Conservation (phyloP, 345 rosid species). For the Populus davidiana region DNA sequence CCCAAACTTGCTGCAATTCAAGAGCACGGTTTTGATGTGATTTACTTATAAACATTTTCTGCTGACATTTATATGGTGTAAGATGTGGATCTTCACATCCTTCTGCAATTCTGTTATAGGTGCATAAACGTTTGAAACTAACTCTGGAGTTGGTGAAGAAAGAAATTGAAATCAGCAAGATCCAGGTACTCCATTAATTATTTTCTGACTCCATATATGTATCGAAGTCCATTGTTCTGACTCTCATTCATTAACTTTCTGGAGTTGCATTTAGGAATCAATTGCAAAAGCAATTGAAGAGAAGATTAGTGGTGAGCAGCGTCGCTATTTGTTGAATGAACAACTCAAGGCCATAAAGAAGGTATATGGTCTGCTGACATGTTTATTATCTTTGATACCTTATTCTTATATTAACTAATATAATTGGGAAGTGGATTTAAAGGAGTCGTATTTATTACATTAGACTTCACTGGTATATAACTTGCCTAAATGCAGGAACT, state of each 20-base stretch:
- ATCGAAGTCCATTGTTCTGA: background rate
- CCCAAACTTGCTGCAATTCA: background rate
- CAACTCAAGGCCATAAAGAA: conserved; percentile 99
- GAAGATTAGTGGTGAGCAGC: conserved; percentile 97
- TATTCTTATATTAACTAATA: background rate
- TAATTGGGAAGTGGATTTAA: background rate
- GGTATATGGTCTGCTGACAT: conserved; percentile 40
- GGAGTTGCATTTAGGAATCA: conserved; percentile 56
- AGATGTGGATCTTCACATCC: conserved; percentile 13
- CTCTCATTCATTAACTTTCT: conserved; percentile 10
- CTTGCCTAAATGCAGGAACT: conserved; percentile 63
- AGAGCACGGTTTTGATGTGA: background rate
- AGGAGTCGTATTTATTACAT: background rate
- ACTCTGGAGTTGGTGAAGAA: too few relatives aligned
- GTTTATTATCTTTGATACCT: background rate
- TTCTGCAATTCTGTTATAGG: too few relatives aligned
- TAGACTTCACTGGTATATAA: conserved; percentile 14
- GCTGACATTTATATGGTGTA: too few relatives aligned
- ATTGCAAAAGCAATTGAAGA: conserved; percentile 99
- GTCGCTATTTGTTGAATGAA: conserved; percentile 93
- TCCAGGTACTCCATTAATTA: conserved; percentile 20
- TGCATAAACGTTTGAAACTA: too few relatives aligned
- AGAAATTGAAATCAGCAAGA: background rate
- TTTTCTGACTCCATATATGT: background rate
- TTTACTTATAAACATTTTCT: too few relatives aligned